Conservation (phyloP, 163 green algal genomes). For the Botryococcus braunii region DNA sequence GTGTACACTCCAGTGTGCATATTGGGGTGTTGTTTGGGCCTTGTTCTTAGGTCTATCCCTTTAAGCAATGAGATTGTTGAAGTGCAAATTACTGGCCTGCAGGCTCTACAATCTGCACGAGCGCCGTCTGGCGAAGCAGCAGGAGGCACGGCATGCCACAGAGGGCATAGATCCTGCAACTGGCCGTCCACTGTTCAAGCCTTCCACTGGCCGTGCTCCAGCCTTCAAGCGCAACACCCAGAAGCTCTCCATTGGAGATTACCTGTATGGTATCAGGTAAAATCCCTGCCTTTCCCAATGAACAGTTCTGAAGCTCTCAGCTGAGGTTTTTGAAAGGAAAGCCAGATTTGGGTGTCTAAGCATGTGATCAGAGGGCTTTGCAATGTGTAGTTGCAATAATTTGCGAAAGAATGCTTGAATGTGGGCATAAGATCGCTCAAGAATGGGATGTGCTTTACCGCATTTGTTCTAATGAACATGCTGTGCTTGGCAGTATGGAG, state of each 20-base stretch:
- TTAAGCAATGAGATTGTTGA: too few species aligned
- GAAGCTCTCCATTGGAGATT: slow-evolving; percentile 39
- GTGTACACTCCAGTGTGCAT: too few species aligned
- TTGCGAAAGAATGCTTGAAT: not conserved
- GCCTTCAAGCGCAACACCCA: slow-evolving; percentile 19
- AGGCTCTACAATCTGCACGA: slow-evolving; percentile 4
- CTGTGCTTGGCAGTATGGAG: slow-evolving; percentile 27
- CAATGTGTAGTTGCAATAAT: not conserved
- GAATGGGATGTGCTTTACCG: not conserved
- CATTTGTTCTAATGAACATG: not conserved
- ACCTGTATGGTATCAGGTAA: too few species aligned
- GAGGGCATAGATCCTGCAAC: slow-evolving; percentile 45
- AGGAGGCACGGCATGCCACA: slow-evolving; percentile 26
- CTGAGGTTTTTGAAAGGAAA: too few species aligned
- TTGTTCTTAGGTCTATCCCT: too few species aligned
- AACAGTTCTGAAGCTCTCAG: too few species aligned
- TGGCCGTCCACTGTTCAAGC: slow-evolving; percentile 44
- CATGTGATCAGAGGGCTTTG: too few species aligned
- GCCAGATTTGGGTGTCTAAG: too few species aligned
- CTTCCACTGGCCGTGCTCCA: slow-evolving; percentile 35
- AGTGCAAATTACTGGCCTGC: too few species aligned
- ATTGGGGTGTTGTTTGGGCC: too few species aligned
- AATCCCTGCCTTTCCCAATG: too few species aligned
- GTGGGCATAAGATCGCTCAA: not conserved
- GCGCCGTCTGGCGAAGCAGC: slow-evolving; percentile 37